phyloP scores from a whole-genome alignment of 306 rosid species.

The Castanea mollissima region DNA sequence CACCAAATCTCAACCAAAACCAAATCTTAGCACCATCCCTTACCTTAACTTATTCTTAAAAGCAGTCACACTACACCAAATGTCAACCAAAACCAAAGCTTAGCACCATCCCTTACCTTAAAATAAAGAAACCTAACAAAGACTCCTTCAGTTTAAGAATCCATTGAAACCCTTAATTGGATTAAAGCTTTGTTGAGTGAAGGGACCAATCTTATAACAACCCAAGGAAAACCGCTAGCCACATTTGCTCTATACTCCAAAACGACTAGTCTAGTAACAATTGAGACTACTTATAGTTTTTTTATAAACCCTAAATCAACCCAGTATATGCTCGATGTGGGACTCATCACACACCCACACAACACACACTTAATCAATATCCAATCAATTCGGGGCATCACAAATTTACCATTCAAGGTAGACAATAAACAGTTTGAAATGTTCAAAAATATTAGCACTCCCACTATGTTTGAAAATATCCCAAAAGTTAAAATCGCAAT shows the following conservation, averaged over 20 bases:
- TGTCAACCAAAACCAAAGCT: not conserved
- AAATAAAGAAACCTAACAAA: not conserved
- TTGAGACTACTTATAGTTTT: no score
- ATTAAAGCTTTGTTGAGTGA: not conserved
- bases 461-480: not conserved
- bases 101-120: not conserved
- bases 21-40: conserved; percentile 1
- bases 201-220: not conserved
- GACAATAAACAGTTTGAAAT: not conserved
- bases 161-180: not conserved
- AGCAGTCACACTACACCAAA: not conserved
- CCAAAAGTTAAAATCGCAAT: not conserved
- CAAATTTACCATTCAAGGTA: not conserved
- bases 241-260: no score
- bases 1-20: not conserved
- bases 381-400: no score
- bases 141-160: not conserved
- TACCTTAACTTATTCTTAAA: not conserved
- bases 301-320: no score
- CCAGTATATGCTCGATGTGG: no score
- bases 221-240: no score
- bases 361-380: no score
- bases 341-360: no score
- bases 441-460: not conserved
- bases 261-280: no score